Conservation (phyloP, 192 early-diverging fungal genomes). For the Allomyces javanicus region DNA sequence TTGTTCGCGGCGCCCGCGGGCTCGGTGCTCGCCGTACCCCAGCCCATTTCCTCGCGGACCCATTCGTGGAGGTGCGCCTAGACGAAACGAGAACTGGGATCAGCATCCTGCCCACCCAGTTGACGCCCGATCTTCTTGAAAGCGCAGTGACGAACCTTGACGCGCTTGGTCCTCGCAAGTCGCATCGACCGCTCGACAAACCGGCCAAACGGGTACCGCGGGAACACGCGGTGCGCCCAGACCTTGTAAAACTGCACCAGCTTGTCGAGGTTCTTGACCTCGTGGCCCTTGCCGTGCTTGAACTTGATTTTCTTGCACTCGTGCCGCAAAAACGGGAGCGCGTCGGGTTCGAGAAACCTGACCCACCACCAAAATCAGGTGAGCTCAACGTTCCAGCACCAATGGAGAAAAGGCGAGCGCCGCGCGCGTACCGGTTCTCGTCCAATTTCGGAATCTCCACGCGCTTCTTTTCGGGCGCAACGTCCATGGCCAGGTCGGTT, state of each 20-base stretch:
- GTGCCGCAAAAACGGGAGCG: background rate
- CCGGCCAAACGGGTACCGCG: background rate
- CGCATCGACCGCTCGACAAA: background rate
- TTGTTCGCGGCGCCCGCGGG: no score
- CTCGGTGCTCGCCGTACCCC: background rate
- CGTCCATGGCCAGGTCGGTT: background rate
- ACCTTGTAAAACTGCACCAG: background rate
- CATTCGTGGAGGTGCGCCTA: background rate
- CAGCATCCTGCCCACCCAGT: background rate
- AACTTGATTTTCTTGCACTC: background rate
- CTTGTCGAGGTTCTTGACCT: background rate
- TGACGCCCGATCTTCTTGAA: background rate
- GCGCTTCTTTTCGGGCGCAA: no score
- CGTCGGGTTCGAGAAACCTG: background rate
- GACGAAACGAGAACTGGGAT: no score
- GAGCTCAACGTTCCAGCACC: background rate
- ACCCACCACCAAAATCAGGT: no score
- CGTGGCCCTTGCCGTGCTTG: background rate
- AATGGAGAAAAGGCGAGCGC: background rate
- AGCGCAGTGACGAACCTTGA: background rate
- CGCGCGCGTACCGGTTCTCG: background rate
- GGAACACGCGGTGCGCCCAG: background rate
- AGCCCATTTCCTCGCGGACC: background rate
- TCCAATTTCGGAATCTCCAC: background rate
- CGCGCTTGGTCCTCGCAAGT: background rate